Conservation (phyloP, 306 rosid genomes). For the Hippophae rhamnoides region DNA sequence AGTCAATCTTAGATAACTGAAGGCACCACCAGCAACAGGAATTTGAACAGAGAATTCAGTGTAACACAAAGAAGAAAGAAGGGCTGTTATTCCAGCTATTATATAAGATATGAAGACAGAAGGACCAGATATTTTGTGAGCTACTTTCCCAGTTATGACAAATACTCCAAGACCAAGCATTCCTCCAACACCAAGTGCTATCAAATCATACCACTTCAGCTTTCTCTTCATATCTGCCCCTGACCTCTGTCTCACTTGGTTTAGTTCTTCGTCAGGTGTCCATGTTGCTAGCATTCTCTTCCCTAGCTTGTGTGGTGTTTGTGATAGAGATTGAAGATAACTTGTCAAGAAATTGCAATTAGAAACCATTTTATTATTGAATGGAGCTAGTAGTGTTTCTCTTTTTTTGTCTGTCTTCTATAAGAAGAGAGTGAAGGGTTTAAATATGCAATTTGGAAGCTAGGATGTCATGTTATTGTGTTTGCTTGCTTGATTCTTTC, state of each 20-base stretch:
- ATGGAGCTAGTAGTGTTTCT: constrained; percentile 21
- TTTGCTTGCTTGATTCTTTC: constrained; percentile 23
- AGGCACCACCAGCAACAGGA: constrained; percentile 96
- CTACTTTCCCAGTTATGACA: constrained; percentile 78
- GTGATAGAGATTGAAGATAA: constrained; percentile 59
- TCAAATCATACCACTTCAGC: constrained; percentile 68
- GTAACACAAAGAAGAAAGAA: constrained; percentile 83
- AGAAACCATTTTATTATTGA: constrained; percentile 25
- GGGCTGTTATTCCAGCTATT: constrained; percentile 82
- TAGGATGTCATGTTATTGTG: constrained; percentile 15
- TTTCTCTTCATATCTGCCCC: constrained; percentile 91
- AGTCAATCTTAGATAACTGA: constrained; percentile 77
- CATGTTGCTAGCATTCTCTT: constrained; percentile 86
- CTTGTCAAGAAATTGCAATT: constrained; percentile 25
- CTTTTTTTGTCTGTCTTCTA: constrained; percentile 14
- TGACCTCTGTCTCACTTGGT: constrained; percentile 80
- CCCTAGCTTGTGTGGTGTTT: constrained; percentile 71
- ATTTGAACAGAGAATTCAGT: constrained; percentile 87
- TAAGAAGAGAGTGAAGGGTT: constrained; percentile 26
- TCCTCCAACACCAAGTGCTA: constrained; percentile 89
- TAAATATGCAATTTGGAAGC: constrained; percentile 35
- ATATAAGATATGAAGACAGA: constrained; percentile 75
- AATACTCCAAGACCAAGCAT: constrained; percentile 97
- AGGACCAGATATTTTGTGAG: constrained; percentile 57
- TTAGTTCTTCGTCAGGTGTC: constrained; percentile 86